Evolutionary conservation across 805 yeast genomes (phyloP), one percentile per base, ranked within the genome.

Genomic region (Metschnikowia santaceciliae): DNA sequence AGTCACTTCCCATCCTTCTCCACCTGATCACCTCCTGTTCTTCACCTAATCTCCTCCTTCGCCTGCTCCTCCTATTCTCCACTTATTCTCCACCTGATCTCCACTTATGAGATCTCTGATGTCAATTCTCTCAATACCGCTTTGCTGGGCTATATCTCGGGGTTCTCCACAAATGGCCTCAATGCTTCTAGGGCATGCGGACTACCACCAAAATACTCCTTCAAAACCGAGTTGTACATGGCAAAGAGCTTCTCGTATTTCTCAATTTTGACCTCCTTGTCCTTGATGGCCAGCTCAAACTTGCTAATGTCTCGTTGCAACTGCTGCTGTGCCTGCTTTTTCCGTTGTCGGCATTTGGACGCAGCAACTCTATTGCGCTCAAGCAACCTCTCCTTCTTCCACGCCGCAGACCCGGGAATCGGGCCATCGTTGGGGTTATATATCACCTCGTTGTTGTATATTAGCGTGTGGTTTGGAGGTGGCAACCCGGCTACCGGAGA

Each of bases 311-410:
- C 86, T 52, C 76, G 80, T 61, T 83, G 85, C 54, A 87, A 66
- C 63, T 83, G 83, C 51, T 79, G 74, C 59, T 86, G 92, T 1
- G 88, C 83, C 48, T 82, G 80, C 59, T 83, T 83, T 66, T 83
- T 83, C 38, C 87, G 70, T 59, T 83, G 86, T 56, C 88, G 74
- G 67, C 88, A 83, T 60, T 82, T 82, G 32, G 82, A 77, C 0
- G 88, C 88, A 0, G 88, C 88, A n/a, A 82, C 71, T 53, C 88
- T 67, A 59, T 83, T 83, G 49, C 88, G 66, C 59, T 83, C 87
- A 50, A 83, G 64, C 17, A 83, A 60, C 43, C 87, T 65, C 26
- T 82, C 85, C 54, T 70, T 85, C 79, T 69, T 88, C 96, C 73
- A 88, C 67, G 70, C 88, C 50, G 79, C 79, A 15, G 75, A 80